These are phyloP conservation scores for Silene uniflora DNA, from an alignment of 148 eudicot species.

Conservation along the genomic window DNA sequence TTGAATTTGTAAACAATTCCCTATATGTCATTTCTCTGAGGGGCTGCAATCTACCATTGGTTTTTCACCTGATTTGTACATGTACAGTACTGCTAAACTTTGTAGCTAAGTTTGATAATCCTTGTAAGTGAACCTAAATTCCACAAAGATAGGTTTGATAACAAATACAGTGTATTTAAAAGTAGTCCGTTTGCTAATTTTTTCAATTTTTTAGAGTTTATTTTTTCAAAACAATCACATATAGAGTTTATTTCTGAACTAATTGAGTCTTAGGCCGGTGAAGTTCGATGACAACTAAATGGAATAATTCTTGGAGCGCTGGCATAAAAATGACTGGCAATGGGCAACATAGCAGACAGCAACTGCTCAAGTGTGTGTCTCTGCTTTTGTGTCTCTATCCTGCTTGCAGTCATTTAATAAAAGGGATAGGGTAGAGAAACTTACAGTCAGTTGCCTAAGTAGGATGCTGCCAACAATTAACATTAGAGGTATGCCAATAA, in stretches of 20 bases:
- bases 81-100: no score
- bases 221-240: neutral
- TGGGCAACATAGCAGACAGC: neutral
- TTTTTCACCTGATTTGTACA: no score
- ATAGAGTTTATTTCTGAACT: neutral
- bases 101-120: neutral
- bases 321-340: constrained; percentile 15
- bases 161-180: no score
- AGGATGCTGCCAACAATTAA: constrained; percentile 22
- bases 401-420: constrained; percentile 1
- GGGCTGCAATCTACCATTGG: no score
- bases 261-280: neutral
- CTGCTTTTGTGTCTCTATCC: neutral
- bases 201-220: neutral
- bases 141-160: neutral
- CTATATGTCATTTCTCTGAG: no score
- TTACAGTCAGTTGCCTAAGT: constrained; percentile 27
- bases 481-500: constrained; percentile 13
- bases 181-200: neutral
- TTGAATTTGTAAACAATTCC: no score
- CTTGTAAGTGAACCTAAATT: neutral
- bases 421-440: constrained; percentile 22
- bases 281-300: neutral
- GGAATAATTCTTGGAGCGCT: neutral
- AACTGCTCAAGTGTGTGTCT: constrained; percentile 1